These are phyloP conservation scores for Lupinus albus DNA, from an alignment of 306 rosid genomes.

Conservation along the genomic window DNA sequence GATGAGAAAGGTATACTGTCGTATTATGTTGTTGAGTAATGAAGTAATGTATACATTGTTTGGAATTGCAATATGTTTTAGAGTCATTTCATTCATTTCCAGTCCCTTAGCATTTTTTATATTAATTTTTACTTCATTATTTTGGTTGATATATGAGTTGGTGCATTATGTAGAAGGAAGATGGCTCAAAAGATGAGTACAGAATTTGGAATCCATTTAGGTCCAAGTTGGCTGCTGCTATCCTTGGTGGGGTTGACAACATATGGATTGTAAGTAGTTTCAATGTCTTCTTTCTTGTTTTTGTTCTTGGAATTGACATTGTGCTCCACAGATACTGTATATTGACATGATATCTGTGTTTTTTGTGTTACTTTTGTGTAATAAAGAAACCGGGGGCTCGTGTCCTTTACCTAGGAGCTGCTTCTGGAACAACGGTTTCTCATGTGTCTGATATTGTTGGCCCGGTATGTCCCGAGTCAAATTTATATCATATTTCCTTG, in stretches of 20 bases:
- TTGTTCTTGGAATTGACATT: background rate
- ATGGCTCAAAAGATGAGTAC: constrained; percentile 77
- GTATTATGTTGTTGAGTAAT: too few relatives aligned
- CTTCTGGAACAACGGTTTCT: constrained; percentile 94
- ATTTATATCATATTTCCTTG: background rate
- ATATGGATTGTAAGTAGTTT: constrained; percentile 69
- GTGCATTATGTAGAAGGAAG: constrained; percentile 63
- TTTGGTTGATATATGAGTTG: background rate
- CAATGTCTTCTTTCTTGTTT: background rate
- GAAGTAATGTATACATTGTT: too few relatives aligned
- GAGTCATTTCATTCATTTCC: too few relatives aligned
- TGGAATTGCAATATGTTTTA: too few relatives aligned
- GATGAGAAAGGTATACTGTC: too few relatives aligned
- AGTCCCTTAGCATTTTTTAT: too few relatives aligned
- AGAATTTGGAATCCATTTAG: constrained; percentile 95
- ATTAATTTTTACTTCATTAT: background rate
- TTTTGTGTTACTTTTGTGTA: background rate
- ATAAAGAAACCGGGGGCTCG: constrained; percentile 77
- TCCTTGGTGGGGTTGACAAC: constrained; percentile 88
- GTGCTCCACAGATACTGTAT: background rate
- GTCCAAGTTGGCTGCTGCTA: constrained; percentile 89
- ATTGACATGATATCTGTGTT: background rate
- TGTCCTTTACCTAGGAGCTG: constrained; percentile 92
- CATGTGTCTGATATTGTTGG: constrained; percentile 97
- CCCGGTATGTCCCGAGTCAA: constrained; percentile 55